Conservation (phyloP, 768 basidiomycete genomes). For the Coprinopsis sp. region DNA sequence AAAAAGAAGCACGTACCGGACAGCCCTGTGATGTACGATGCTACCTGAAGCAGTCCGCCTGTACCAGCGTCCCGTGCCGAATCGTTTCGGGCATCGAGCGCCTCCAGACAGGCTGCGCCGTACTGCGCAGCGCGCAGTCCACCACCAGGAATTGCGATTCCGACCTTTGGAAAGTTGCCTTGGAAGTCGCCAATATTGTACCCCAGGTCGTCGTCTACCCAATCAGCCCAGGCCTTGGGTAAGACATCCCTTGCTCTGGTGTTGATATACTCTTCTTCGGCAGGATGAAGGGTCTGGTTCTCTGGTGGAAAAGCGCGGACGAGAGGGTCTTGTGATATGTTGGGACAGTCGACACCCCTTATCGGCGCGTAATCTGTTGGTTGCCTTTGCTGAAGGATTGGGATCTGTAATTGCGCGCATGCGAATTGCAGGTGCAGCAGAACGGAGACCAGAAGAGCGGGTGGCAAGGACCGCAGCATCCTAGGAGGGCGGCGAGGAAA, state of each 20-base stretch:
- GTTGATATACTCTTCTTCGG: conserved; percentile 44
- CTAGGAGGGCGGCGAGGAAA: neutral
- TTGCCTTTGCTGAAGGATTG: conserved; percentile 18
- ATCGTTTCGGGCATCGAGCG: conserved; percentile 57
- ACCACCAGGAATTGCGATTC: conserved; percentile 66
- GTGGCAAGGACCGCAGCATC: neutral
- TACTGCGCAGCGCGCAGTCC: conserved; percentile 66
- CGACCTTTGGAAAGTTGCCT: conserved; percentile 45
- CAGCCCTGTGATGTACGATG: conserved; percentile 62
- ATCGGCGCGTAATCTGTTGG: conserved; percentile 48
- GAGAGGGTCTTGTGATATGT: conserved; percentile 40
- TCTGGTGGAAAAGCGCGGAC: conserved; percentile 48
- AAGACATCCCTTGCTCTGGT: conserved; percentile 37
- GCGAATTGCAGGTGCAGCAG: neutral
- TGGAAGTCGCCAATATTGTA: conserved; percentile 45
- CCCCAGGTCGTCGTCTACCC: conserved; percentile 56
- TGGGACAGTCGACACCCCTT: conserved; percentile 46
- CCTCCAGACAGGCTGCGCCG: conserved; percentile 55
- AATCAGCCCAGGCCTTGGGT: conserved; percentile 49
- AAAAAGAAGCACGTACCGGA: conserved; percentile 41
- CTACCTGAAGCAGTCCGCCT: conserved; percentile 66
- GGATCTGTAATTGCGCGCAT: neutral
- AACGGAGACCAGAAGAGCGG: neutral
- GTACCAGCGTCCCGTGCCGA: conserved; percentile 55
- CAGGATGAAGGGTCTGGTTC: conserved; percentile 46